Conservation (phyloP, 1,284 basidiomycete genomes). For the Moniliophthora roreri region DNA sequence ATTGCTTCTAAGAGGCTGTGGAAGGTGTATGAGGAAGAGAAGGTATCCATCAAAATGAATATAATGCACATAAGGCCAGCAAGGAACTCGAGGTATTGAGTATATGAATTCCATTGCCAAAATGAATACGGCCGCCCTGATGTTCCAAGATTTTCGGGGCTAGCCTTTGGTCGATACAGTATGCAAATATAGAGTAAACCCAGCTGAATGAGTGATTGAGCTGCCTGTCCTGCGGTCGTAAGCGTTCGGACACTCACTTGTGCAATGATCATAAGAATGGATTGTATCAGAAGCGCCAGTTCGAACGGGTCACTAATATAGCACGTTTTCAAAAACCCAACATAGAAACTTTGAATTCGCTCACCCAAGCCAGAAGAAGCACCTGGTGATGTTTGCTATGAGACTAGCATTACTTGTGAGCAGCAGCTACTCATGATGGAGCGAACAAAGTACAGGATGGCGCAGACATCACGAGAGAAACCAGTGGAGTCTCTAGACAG, state of each 20-base stretch:
- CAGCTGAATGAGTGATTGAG: slow-evolving; percentile 41
- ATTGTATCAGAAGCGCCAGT: slow-evolving; percentile 72
- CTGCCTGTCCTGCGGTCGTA: slow-evolving; percentile 10
- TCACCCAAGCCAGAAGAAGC: slow-evolving; percentile 85
- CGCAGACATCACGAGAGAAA: slow-evolving; percentile 82
- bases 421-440: slow-evolving; percentile 7
- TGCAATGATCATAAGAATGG: slow-evolving; percentile 77
- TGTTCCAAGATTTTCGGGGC: slow-evolving; percentile 55
- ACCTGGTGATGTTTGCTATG: slow-evolving; percentile 80
- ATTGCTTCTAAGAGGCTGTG: slow-evolving; percentile 45
- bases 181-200: slow-evolving; percentile 80
- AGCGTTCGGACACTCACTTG: slow-evolving; percentile 49
- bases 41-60: slow-evolving; percentile 14
- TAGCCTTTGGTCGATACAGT: slow-evolving; percentile 57
- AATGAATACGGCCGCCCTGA: slow-evolving; percentile 75
- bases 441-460: slow-evolving; percentile 60
- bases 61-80: slow-evolving; percentile 68
- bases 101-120: slow-evolving; percentile 84
- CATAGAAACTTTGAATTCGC: slow-evolving; percentile 3
- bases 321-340: not conserved
- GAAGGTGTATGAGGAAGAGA: not conserved
- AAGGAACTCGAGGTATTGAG: slow-evolving; percentile 81
- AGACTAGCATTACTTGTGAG: slow-evolving; percentile 41
- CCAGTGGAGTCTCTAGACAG: slow-evolving; percentile 72
- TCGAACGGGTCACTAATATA: slow-evolving; percentile 77